Conservation (phyloP, 768 basidiomycete genomes). For the Suillus fuscotomentosus region DNA sequence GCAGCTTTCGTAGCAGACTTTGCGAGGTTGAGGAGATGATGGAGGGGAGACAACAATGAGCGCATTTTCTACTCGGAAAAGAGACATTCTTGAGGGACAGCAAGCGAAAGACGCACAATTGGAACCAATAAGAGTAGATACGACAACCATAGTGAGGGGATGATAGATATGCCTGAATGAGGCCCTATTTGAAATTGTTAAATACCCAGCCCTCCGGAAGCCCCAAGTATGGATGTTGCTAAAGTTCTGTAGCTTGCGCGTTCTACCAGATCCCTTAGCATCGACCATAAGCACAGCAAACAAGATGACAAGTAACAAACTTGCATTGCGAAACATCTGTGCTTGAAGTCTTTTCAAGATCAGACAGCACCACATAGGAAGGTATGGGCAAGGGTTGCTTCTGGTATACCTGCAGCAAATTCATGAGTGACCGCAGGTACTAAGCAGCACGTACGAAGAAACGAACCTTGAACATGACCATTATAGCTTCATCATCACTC, state of each 20-base stretch:
- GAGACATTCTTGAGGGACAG: constrained; percentile 31
- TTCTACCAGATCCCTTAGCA: constrained; percentile 72
- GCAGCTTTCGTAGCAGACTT: constrained; percentile 3
- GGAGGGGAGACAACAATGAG: constrained; percentile 1
- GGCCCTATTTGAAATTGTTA: constrained; percentile 42
- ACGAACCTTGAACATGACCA: constrained; percentile 91
- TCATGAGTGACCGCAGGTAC: constrained; percentile 1
- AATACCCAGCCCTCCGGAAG: constrained; percentile 76
- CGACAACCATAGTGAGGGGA: constrained; percentile 12
- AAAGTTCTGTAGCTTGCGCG: constrained; percentile 79
- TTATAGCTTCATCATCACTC: constrained; percentile 85
- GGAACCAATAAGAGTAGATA: constrained; percentile 20
- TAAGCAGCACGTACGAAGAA: background rate
- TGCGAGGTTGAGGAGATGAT: constrained; percentile 14
- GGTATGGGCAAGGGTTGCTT: constrained; percentile 89
- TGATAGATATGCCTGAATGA: constrained; percentile 13
- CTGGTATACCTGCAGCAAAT: constrained; percentile 65
- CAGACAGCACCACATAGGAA: constrained; percentile 70
- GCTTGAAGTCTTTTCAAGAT: constrained; percentile 80
- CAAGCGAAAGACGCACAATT: constrained; percentile 12
- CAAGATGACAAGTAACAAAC: constrained; percentile 22
- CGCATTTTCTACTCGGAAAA: constrained; percentile 26
- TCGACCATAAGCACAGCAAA: constrained; percentile 4
- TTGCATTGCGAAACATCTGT: constrained; percentile 87
- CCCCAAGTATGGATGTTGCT: constrained; percentile 74